Evolutionary conservation across 2,329 filamentous ascomycete species (phyloP).

Genomic region (Colletotrichum lentis): DNA sequence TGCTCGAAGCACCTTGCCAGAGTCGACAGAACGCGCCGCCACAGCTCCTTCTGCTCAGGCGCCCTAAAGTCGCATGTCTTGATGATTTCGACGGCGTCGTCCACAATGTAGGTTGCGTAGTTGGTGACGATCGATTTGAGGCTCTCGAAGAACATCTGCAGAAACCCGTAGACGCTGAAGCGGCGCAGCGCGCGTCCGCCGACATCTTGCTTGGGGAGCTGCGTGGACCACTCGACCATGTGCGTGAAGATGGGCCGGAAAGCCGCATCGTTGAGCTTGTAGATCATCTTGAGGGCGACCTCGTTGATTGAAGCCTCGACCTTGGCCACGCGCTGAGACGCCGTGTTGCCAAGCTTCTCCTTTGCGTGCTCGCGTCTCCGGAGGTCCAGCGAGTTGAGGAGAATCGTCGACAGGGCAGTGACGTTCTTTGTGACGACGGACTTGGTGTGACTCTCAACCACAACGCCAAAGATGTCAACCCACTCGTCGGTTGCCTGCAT

Average conservation of each 20-base stretch:
- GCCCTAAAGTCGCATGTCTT: constrained; percentile 56
- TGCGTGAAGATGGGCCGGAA: constrained; percentile 92
- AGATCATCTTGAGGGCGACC: constrained; percentile 85
- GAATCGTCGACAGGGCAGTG: constrained; percentile 70
- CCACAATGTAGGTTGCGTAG: constrained; percentile 86
- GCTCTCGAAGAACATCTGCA: constrained; percentile 79
- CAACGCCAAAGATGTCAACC: constrained; percentile 72
- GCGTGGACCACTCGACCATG: constrained; percentile 81
- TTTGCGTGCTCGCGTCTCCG: constrained; percentile 64
- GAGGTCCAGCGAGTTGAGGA: constrained; percentile 70
- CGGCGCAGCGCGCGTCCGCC: constrained; percentile 68
- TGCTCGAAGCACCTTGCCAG: constrained; percentile 81
- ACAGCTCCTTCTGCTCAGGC: constrained; percentile 65
- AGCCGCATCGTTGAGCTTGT: constrained; percentile 93
- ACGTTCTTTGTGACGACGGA: constrained; percentile 79
- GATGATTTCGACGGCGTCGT: constrained; percentile 74
- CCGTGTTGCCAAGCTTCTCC: constrained; percentile 53
- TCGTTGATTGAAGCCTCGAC: constrained; percentile 72
- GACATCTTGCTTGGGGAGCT: constrained; percentile 68
- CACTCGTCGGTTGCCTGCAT: constrained; percentile 71
- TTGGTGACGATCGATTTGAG: constrained; percentile 94
- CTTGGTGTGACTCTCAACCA: constrained; percentile 82
- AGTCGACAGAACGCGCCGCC: constrained; percentile 74
- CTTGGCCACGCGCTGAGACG: constrained; percentile 59
- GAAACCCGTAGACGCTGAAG: constrained; percentile 82